Evolutionary conservation across 768 basidiomycete genomes (phyloP), one percentile per base, ranked within the genome.

Genomic region (Neoboletus subvelutipes): DNA sequence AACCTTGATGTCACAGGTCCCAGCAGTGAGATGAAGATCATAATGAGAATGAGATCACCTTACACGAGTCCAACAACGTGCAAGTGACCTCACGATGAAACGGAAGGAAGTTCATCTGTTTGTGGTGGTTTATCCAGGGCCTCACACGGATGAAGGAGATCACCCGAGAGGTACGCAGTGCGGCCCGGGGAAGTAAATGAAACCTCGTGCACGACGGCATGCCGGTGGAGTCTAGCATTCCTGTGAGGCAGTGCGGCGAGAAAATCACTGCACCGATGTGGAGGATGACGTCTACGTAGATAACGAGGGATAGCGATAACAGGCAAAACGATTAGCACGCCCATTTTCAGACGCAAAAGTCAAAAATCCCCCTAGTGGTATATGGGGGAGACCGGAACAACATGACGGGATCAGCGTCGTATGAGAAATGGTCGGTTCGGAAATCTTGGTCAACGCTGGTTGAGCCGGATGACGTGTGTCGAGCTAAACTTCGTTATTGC

Each of bases 171-270:
- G 49, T 7, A 62, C 63, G 28, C 54, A 54, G 36, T 52, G 37
- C 64, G 62, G 65, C 56, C 65, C 58, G 59, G 51, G 64, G 56
- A 51, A 50, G 57, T 51, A 56, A 57, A 58, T 65, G 43, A 55
- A 57, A 59, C 52, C 64, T 65, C 64, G 64, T 65, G 64, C 60
- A 50, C 50, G 37, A 42, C 56, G 36, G 47, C 57, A 62, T 56
- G 60, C 45, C 50, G 46, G 48, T 63, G 62, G 58, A 50, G 61
- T 59, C 13, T 43, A 29, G 29, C 39, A 40, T 46, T 15, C 12
- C 31, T 17, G 13, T 50, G 46, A 51, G 59, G 63, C 64, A 24
- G 57, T 65, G 57, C 55, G 39, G 33, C 56, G 55, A 65, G 63
- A 58, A 62, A 59, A 62, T 62, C 64, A 52, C 46, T 43, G 52